Evolutionary conservation across 2,329 filamentous ascomycete genomes (phyloP).

Genomic region (Scedosporium minutisporum): DNA sequence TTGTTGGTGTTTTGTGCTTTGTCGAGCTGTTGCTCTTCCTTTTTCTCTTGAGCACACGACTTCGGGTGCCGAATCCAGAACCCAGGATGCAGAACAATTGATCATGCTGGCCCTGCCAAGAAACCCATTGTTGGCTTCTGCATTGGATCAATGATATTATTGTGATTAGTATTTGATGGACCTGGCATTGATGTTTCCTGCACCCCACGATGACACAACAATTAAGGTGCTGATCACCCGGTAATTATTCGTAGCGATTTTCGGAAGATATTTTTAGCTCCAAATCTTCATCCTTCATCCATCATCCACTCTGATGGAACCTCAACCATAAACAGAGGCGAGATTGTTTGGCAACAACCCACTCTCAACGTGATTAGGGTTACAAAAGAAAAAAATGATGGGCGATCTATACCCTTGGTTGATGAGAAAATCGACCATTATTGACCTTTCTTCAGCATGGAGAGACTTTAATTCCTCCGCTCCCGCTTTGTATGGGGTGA

Average conservation of each 20-base stretch:
- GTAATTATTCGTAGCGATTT: not conserved
- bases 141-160: too few relatives aligned
- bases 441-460: not conserved
- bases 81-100: too few relatives aligned
- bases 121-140: not conserved
- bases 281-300: not conserved
- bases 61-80: not conserved
- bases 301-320: not conserved
- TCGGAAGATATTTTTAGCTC: not conserved
- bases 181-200: too few relatives aligned
- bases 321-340: not conserved
- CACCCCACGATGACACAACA: not conserved
- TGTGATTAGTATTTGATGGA: too few relatives aligned
- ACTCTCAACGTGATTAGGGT: not conserved
- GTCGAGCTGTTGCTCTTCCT: not conserved
- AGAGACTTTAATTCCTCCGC: not conserved
- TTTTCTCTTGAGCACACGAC: not conserved
- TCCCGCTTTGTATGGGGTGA: not conserved
- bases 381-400: not conserved
- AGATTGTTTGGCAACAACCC: not conserved
- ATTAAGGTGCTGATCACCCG: not conserved
- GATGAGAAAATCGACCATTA: not conserved
- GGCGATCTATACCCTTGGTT: not conserved
- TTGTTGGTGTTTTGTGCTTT: not conserved
- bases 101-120: not conserved